Evolutionary conservation across 352 stramenopile genomes (phyloP).

Genomic region (Pythium diclinum): DNA sequence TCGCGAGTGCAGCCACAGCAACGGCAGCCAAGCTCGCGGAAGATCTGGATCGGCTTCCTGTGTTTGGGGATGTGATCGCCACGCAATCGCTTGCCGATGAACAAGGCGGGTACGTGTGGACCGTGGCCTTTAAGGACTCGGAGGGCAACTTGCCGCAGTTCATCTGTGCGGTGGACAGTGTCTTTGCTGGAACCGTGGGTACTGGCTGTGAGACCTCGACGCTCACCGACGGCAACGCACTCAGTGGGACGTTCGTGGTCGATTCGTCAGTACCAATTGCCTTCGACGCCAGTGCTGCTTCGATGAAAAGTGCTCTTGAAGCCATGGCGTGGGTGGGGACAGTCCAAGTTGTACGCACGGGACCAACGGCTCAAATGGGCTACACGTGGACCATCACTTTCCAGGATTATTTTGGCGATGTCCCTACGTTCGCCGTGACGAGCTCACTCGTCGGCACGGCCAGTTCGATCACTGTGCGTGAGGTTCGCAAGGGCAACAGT

Average conservation of each 20-base stretch:
- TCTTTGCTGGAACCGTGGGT: conserved; percentile 29
- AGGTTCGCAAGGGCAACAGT: conserved; percentile 70
- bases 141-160: conserved; percentile 70
- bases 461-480: conserved; percentile 48
- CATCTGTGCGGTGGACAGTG: conserved; percentile 53
- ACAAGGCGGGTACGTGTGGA: conserved; percentile 76
- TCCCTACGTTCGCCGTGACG: conserved; percentile 50
- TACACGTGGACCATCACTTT: conserved; percentile 81
- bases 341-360: conserved; percentile 54
- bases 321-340: conserved; percentile 56
- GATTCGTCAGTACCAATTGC: conserved; percentile 55
- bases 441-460: conserved; percentile 65
- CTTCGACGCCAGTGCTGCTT: conserved; percentile 47
- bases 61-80: conserved; percentile 61
- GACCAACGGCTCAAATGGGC: conserved; percentile 49
- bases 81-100: conserved; percentile 61
- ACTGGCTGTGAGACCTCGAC: conserved; percentile 55
- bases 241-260: conserved; percentile 70
- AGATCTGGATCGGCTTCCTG: conserved; percentile 50
- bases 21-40: conserved; percentile 44
- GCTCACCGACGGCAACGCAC: conserved; percentile 67
- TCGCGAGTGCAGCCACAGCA: conserved; percentile 37
- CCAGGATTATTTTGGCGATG: conserved; percentile 64
- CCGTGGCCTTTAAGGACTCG: conserved; percentile 63
- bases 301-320: conserved; percentile 51